These are phyloP conservation scores for Debaryomyces sp. DNA, from an alignment of 1,139 yeast species.

Conservation along the genomic window DNA sequence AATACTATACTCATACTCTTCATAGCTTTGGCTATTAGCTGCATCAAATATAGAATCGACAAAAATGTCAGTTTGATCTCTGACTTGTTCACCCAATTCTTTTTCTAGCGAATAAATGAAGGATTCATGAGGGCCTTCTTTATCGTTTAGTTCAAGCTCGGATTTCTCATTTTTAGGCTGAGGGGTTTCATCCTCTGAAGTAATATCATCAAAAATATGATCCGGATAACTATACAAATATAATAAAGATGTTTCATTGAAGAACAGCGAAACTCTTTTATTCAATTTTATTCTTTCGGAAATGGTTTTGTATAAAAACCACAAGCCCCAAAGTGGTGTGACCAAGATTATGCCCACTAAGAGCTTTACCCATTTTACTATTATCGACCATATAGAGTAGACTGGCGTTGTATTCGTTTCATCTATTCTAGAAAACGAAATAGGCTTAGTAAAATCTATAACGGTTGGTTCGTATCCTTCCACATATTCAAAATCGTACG, in stretches of 20 bases:
- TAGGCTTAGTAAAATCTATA: constrained; percentile 47
- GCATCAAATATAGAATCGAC: constrained; percentile 66
- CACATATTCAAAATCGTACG: constrained; percentile 47
- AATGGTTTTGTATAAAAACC: constrained; percentile 48
- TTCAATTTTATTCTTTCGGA: constrained; percentile 43
- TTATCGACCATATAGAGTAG: constrained; percentile 20
- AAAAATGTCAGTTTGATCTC: constrained; percentile 58
- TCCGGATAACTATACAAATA: constrained; percentile 26
- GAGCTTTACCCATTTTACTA: constrained; percentile 50
- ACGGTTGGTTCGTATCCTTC: constrained; percentile 56
- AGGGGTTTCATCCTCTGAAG: constrained; percentile 12
- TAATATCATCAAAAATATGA: constrained; percentile 7
- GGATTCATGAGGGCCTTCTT: constrained; percentile 8
- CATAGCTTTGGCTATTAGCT: constrained; percentile 35
- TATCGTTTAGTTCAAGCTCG: constrained; percentile 1
- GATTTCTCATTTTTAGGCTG: neutral
- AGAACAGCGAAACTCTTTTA: constrained; percentile 33
- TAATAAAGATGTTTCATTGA: constrained; percentile 30
- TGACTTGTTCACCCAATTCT: constrained; percentile 30
- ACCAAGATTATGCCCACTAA: constrained; percentile 43
- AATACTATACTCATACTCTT: constrained; percentile 22
- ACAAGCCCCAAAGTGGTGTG: constrained; percentile 57
- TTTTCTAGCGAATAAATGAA: constrained; percentile 18
- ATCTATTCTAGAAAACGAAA: constrained; percentile 3
- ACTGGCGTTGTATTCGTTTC: neutral